Conservation (phyloP, 352 stramenopile genomes). For the Phytophthora palmivora region DNA sequence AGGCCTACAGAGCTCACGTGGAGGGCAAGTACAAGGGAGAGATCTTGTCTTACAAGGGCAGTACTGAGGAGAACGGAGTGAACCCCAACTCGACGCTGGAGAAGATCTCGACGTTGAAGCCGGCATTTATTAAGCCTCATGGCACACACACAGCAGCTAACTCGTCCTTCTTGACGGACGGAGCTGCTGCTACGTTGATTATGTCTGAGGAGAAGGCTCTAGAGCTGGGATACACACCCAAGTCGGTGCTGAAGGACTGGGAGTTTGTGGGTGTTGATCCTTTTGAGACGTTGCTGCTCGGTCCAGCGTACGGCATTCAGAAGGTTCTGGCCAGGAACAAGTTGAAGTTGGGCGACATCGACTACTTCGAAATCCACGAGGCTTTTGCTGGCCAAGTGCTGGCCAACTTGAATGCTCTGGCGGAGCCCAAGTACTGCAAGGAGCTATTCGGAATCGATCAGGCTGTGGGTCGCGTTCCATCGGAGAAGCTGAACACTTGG, state of each 20-base stretch:
- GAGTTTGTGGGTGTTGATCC: conserved; percentile 97
- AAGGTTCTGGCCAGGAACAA: conserved; percentile 87
- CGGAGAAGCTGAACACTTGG: conserved; percentile 98
- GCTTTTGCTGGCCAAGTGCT: conserved; percentile 99
- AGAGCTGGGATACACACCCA: conserved; percentile 96
- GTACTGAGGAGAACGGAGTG: conserved; percentile 97
- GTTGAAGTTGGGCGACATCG: conserved; percentile 94
- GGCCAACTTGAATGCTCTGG: conserved; percentile 96
- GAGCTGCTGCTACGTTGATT: conserved; percentile 94
- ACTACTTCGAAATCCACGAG: conserved; percentile 99
- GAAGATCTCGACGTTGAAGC: conserved; percentile 96
- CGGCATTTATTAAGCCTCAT: conserved; percentile 98
- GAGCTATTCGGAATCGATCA: conserved; percentile 92
- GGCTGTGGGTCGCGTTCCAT: conserved; percentile 92
- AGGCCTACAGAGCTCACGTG: conserved; percentile 94
- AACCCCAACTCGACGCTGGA: conserved; percentile 95
- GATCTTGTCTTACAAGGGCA: conserved; percentile 95
- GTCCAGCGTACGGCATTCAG: conserved; percentile 95
- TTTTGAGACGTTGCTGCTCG: conserved; percentile 94
- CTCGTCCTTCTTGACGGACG: conserved; percentile 98
- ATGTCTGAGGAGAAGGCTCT: conserved; percentile 97
- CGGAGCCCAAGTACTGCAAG: conserved; percentile 95
- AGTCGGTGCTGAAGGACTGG: conserved; percentile 95
- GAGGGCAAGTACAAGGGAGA: conserved; percentile 95
- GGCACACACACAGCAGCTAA: conserved; percentile 99